Percentiles rank a stretch among this genome's conserved stretches.
These are phyloP conservation scores for Xylaria sp. DNA, from an alignment of 2,329 filamentous ascomycete genomes.

Conservation along the genomic window DNA sequence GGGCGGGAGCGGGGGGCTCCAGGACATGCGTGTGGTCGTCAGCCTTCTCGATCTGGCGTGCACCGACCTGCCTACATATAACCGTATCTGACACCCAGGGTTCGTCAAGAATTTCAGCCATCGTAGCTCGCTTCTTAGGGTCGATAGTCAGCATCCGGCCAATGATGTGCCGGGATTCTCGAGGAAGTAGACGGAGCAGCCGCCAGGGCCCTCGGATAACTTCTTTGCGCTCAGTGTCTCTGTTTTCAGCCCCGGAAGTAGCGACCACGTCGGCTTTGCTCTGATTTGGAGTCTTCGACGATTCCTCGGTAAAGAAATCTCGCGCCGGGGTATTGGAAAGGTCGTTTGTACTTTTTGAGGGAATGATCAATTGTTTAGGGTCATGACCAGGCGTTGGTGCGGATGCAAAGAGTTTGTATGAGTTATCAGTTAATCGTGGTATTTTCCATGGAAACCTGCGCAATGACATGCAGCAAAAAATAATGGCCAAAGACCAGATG, in stretches of 20 bases:
- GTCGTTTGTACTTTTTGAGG: constrained; percentile 53
- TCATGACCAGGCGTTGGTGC: constrained; percentile 78
- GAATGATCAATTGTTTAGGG: constrained; percentile 57
- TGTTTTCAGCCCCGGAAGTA: constrained; percentile 41
- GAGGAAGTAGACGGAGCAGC: constrained; percentile 81
- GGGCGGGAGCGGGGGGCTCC: constrained; percentile 67
- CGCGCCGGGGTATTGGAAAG: constrained; percentile 47
- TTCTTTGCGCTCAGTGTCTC: constrained; percentile 65
- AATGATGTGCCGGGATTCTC: constrained; percentile 89
- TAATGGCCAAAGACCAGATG: constrained; percentile 98
- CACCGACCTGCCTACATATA: constrained; percentile 79
- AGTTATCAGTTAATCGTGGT: constrained; percentile 88
- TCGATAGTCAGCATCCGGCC: constrained; percentile 91
- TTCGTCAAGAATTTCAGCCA: constrained; percentile 86
- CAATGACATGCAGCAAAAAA: constrained; percentile 98
- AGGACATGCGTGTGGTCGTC: constrained; percentile 83
- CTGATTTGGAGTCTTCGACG: constrained; percentile 35
- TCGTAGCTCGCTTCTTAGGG: constrained; percentile 79
- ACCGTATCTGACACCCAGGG: constrained; percentile 86
- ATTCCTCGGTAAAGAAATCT: constrained; percentile 48
- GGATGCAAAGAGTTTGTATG: constrained; percentile 89
- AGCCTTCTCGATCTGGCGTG: constrained; percentile 72
- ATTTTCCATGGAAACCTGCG: constrained; percentile 97
- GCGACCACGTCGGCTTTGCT: constrained; percentile 29
- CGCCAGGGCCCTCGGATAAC: constrained; percentile 93